Base-by-base conservation (phyloP, 345 rosid genomes). In the Punica granatum region DNA sequence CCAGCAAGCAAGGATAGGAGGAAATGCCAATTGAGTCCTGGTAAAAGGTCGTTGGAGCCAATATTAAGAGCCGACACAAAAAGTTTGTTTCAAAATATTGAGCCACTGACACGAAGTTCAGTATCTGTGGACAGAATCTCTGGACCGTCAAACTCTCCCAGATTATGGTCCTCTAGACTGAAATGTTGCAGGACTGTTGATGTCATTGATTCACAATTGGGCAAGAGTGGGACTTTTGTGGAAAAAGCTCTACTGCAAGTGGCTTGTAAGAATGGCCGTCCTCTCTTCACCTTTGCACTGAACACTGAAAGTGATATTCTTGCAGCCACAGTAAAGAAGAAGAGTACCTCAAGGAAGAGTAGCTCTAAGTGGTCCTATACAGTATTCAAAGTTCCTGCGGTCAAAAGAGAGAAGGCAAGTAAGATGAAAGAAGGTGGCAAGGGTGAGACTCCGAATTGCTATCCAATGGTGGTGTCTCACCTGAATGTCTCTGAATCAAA, bases 231-330 rank as follows among this genome's bases (percentile, higher is more conserved):
- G 64, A 74, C 78, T 48, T 76, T 80, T 65, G 67, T 80, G 13
- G 74, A 74, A 73, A 97, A 88, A 74, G 98, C 98, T 36, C 90
- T 93, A 73, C 78, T 90, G 19, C 88, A 83, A 63, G 92, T 93
- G 69, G 87, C 86, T 25, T 70, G 82, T 73, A 93, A 88, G 85
- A 90, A 90, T 62, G 92, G 90, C 59, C 90, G 83, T 71, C 98
- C 98, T 41, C 68, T 88, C 18, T 86, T 88, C 74, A 84, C 97
- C n/a, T 90, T 93, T 44, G 96, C 94, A 2, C 88, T 93, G 68
- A 90, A 86, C 78, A 86, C 82, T 64, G 89, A 86, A 72, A 77
- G 69, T 61, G 80, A 83, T 59, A 75, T 93, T 68, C 86, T 90
- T 75, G 98, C 96, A 60, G 96, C 97, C 66, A 88, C 96, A 11